Evolutionary conservation across 495 filamentous ascomycete genomes (phyloP).

Genomic region (Hamigera avellanea): DNA sequence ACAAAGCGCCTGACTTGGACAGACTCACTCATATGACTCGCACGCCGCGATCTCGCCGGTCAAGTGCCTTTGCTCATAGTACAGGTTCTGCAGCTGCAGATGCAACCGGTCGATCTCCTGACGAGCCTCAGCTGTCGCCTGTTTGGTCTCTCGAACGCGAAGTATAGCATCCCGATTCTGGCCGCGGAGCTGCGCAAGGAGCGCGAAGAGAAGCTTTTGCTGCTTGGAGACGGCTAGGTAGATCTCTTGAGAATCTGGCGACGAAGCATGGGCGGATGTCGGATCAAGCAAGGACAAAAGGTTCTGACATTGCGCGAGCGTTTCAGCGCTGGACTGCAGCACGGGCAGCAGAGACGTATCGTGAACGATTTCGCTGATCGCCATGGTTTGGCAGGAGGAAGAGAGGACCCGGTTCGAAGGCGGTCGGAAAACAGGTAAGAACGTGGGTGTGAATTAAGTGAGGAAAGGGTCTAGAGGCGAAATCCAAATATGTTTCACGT

Average conservation of each 20-base stretch:
- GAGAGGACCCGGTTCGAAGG: not conserved
- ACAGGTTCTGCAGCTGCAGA: conserved; percentile 87
- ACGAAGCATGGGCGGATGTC: conserved; percentile 24
- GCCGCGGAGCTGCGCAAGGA: conserved; percentile 70
- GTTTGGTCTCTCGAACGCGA: conserved; percentile 75
- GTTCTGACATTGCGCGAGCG: conserved; percentile 61
- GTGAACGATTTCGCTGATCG: conserved; percentile 50
- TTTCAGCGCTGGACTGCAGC: conserved; percentile 54
- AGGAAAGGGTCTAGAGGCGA: not conserved
- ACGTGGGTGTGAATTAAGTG: not conserved
- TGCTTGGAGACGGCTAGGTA: conserved; percentile 57
- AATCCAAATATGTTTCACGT: too few relatives aligned
- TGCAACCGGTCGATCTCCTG: conserved; percentile 87
- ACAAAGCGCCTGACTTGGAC: not conserved
- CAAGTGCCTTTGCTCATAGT: conserved; percentile 90
- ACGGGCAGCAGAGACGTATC: conserved; percentile 62
- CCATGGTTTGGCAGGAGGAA: conserved; percentile 22
- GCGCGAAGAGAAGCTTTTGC: conserved; percentile 68
- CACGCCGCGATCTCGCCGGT: conserved; percentile 84
- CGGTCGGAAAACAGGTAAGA: not conserved
- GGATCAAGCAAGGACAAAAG: conserved; percentile 52
- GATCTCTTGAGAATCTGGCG: conserved; percentile 31
- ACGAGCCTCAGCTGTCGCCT: conserved; percentile 70
- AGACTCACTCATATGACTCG: conserved; percentile 78
- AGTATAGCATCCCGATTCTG: conserved; percentile 73